Conservation (phyloP, 495 filamentous ascomycete species). For the Clavariopsis aquatica region DNA sequence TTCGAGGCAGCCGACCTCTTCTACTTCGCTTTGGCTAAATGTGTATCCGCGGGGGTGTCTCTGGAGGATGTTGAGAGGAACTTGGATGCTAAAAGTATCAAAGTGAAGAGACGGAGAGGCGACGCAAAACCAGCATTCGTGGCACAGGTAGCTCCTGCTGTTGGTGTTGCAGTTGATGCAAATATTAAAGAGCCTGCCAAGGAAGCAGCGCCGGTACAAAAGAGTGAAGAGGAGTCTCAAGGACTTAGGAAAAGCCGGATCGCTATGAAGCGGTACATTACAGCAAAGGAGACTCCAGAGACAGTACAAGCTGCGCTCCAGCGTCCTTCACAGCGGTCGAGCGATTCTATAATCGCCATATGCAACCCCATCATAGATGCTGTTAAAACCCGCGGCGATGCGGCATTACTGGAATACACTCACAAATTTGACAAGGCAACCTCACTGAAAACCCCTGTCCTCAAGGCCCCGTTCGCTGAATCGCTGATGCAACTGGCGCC, state of each 20-base stretch:
- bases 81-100: slow-evolving; percentile 90
- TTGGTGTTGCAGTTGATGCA: slow-evolving; percentile 13
- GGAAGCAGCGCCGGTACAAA: slow-evolving; percentile 49
- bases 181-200: slow-evolving; percentile 42
- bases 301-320: slow-evolving; percentile 71
- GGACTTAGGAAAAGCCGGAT: slow-evolving; percentile 65
- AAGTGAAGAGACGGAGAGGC: slow-evolving; percentile 86
- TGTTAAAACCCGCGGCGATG: slow-evolving; percentile 77
- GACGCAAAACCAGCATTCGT: slow-evolving; percentile 90
- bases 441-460: slow-evolving; percentile 80
- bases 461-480: slow-evolving; percentile 82
- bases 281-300: slow-evolving; percentile 57
- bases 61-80: slow-evolving; percentile 86
- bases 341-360: slow-evolving; percentile 84
- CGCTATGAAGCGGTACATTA: slow-evolving; percentile 76
- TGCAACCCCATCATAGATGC: slow-evolving; percentile 88
- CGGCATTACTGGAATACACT: slow-evolving; percentile 84
- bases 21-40: slow-evolving; percentile 92
- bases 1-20: slow-evolving; percentile 94
- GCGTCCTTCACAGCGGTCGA: slow-evolving; percentile 88
- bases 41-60: slow-evolving; percentile 76
- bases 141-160: slow-evolving; percentile 22
- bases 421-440: slow-evolving; percentile 97
- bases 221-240: slow-evolving; percentile 47
- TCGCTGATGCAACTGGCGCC: slow-evolving; percentile 78